phyloP scores from a whole-genome alignment of 345 rosid species.

The Salix koriyanagi region DNA sequence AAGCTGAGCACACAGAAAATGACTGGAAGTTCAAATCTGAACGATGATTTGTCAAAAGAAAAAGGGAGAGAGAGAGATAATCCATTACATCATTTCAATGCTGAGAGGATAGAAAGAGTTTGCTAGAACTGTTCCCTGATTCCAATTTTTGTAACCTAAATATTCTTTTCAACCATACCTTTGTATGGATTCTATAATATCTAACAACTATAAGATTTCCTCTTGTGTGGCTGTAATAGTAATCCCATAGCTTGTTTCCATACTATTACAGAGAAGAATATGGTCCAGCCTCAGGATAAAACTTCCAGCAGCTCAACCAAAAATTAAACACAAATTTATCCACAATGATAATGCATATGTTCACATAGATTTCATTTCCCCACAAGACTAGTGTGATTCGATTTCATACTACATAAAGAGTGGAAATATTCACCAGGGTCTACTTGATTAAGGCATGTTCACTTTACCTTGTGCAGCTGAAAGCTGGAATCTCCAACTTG shows the following conservation, averaged over 20 bases:
- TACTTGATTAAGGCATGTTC: not conserved
- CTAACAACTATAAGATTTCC: not conserved
- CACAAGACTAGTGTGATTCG: not conserved
- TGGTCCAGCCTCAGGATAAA: not conserved
- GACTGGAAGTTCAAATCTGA: not conserved
- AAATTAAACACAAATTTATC: not conserved
- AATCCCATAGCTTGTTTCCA: not conserved
- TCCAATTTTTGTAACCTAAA: not conserved
- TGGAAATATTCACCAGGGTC: not conserved
- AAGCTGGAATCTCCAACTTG: slow-evolving; percentile 47
- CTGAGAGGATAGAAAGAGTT: not conserved
- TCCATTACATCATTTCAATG: not conserved
- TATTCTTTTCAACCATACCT: not conserved
- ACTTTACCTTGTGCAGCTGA: slow-evolving; percentile 51
- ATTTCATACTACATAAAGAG: not conserved
- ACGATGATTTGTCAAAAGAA: not conserved
- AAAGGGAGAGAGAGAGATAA: too few species aligned
- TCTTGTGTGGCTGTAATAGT: not conserved
- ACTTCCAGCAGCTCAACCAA: not conserved
- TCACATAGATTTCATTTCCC: not conserved
- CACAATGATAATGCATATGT: not conserved
- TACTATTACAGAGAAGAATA: not conserved
- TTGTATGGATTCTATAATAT: not conserved
- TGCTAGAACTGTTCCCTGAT: not conserved
- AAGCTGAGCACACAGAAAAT: slow-evolving; percentile 31